Evolutionary conservation across 106 monocot genomes (phyloP).

Genomic region (Hemerocallis citrina): DNA sequence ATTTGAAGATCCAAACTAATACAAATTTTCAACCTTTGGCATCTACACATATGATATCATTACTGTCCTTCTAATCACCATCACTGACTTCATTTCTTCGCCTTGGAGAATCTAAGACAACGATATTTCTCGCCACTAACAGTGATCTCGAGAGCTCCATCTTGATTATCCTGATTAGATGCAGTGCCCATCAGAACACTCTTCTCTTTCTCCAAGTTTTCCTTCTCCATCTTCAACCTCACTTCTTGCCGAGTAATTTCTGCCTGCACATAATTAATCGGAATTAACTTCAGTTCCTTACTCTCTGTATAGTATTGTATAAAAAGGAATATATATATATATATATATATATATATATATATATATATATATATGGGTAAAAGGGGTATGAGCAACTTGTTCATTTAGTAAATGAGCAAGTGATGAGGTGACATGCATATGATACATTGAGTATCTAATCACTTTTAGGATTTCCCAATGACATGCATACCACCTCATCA

Average conservation of each 20-base stretch:
- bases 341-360: too few relatives aligned
- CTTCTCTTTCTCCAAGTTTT: slow-evolving; percentile 28
- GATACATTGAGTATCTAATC: too few relatives aligned
- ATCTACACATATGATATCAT: neutral
- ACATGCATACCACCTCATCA: too few relatives aligned
- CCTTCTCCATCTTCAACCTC: slow-evolving; percentile 25
- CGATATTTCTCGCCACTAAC: slow-evolving; percentile 26
- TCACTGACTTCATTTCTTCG: slow-evolving; percentile 11
- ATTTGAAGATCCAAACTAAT: neutral
- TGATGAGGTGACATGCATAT: too few relatives aligned
- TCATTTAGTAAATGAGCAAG: too few relatives aligned
- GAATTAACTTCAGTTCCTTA: neutral
- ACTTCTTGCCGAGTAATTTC: slow-evolving; percentile 22
- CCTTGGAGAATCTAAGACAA: slow-evolving; percentile 26
- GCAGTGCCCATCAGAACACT: slow-evolving; percentile 30
- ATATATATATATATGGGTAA: too few relatives aligned
- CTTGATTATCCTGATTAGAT: slow-evolving; percentile 24
- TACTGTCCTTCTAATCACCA: neutral
- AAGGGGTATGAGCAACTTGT: too few relatives aligned
- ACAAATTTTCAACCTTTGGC: neutral
- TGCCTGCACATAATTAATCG: slow-evolving; percentile 9
- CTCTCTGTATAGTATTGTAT: too few relatives aligned
- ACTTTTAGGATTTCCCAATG: too few relatives aligned
- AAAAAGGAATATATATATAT: too few relatives aligned
- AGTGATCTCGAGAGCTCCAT: slow-evolving; percentile 27